Evolutionary conservation across 768 basidiomycete species (phyloP).

Genomic region (Austroboletus festivus): DNA sequence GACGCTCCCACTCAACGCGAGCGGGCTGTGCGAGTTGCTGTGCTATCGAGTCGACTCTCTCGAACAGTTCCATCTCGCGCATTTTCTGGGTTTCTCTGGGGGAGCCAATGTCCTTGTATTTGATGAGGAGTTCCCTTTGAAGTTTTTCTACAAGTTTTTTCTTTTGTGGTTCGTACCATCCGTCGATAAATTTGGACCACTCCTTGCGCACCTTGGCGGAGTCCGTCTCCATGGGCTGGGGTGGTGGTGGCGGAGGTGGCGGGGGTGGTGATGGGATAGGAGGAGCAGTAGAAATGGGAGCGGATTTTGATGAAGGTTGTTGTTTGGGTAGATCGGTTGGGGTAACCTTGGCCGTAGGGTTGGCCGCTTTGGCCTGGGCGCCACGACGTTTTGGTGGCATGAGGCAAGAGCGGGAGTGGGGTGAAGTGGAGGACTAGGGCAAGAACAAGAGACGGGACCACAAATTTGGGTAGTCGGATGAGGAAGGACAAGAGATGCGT

Average conservation of each 20-base stretch:
- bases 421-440: neutral
- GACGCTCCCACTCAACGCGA: slow-evolving; percentile 33
- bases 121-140: slow-evolving; percentile 27
- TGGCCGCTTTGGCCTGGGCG: slow-evolving; percentile 14
- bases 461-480: slow-evolving; percentile 2
- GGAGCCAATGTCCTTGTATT: slow-evolving; percentile 29
- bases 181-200: slow-evolving; percentile 26
- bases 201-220: slow-evolving; percentile 30
- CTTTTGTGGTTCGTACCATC: slow-evolving; percentile 32
- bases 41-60: slow-evolving; percentile 21
- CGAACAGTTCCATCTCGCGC: slow-evolving; percentile 29
- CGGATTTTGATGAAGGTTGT: neutral
- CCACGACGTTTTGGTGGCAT: slow-evolving; percentile 33
- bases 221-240: slow-evolving; percentile 16
- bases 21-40: slow-evolving; percentile 28
- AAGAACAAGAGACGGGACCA: slow-evolving; percentile 16
- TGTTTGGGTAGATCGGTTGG: slow-evolving; percentile 15
- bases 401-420: neutral
- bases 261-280: neutral
- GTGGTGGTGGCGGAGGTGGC: slow-evolving; percentile 14
- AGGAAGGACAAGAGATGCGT: slow-evolving; percentile 8
- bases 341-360: slow-evolving; percentile 7
- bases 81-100: slow-evolving; percentile 26
- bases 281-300: slow-evolving; percentile 4
- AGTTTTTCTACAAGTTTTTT: slow-evolving; percentile 30